Evolutionary conservation across 495 filamentous ascomycete genomes (phyloP).

Genomic region (Neurospora sp.): DNA sequence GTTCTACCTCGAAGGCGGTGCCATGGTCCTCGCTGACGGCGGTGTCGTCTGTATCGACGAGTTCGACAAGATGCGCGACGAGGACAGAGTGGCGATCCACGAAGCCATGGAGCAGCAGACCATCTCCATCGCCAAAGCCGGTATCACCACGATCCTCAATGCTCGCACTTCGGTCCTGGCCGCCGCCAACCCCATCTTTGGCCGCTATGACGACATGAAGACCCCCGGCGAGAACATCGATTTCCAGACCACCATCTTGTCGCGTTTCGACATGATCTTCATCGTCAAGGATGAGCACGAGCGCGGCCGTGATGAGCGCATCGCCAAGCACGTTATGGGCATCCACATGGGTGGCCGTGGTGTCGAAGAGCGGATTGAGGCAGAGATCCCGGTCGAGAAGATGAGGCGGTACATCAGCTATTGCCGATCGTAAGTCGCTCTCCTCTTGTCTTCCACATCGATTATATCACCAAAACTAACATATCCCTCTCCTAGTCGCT

Average conservation of each 20-base stretch:
- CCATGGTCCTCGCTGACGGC: constrained; percentile 96
- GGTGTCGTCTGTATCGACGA: constrained; percentile 99
- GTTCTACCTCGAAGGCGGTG: constrained; percentile 97
- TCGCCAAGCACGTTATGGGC: constrained; percentile 94
- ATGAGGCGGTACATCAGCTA: constrained; percentile 99
- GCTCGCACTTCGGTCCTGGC: constrained; percentile 91
- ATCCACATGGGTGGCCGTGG: constrained; percentile 91
- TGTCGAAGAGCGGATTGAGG: constrained; percentile 69
- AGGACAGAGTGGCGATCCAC: constrained; percentile 97
- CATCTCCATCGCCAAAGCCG: constrained; percentile 98
- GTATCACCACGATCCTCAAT: constrained; percentile 97
- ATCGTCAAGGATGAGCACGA: constrained; percentile 96
- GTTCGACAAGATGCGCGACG: constrained; percentile 99
- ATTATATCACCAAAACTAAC: constrained; percentile 21
- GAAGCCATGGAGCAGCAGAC: constrained; percentile 99
- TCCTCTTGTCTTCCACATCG: background rate
- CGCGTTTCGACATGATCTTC: constrained; percentile 99
- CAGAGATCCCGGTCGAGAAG: constrained; percentile 85
- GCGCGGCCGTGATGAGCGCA: constrained; percentile 76
- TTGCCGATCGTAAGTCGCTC: constrained; percentile 69
- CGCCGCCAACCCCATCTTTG: constrained; percentile 95
- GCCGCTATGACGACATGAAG: constrained; percentile 96
- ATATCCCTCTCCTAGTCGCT: constrained; percentile 47
- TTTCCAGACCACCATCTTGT: constrained; percentile 97
- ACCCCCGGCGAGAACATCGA: constrained; percentile 98